Percentiles rank a stretch among this genome's conserved stretches.
Evolutionary conservation across 805 yeast species (phyloP).

Genomic region (Starmerella vaccinii): DNA sequence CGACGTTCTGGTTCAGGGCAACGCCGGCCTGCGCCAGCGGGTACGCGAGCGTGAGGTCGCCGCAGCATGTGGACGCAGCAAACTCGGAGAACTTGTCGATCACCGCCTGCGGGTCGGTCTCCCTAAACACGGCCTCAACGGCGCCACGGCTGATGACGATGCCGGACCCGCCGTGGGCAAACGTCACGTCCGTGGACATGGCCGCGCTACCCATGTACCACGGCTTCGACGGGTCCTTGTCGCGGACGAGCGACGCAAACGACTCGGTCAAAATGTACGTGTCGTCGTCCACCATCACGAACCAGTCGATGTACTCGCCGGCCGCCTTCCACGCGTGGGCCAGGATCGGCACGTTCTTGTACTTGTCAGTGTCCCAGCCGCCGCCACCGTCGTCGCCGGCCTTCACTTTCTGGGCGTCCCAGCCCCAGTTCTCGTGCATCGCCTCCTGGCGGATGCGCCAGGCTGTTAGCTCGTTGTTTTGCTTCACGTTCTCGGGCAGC

Average conservation of each 20-base stretch:
- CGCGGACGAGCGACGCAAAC: conserved; percentile 23
- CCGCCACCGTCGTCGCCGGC: conserved; percentile 24
- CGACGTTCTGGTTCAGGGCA: conserved; percentile 13
- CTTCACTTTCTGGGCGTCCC: conserved; percentile 11
- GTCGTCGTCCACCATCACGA: conserved; percentile 32
- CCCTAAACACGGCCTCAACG: conserved; percentile 25
- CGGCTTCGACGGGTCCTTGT: conserved; percentile 24
- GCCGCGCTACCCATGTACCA: neutral
- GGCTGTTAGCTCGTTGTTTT: conserved; percentile 14
- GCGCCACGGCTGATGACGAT: conserved; percentile 30
- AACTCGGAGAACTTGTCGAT: conserved; percentile 23
- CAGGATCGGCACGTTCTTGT: conserved; percentile 5
- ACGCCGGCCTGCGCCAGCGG: conserved; percentile 23
- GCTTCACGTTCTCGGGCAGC: conserved; percentile 18
- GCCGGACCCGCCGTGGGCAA: conserved; percentile 35
- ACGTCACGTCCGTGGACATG: conserved; percentile 16
- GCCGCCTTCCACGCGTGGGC: conserved; percentile 30
- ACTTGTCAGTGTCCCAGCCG: conserved; percentile 17
- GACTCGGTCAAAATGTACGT: conserved; percentile 28
- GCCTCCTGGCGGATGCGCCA: conserved; percentile 27
- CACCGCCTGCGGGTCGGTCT: conserved; percentile 7
- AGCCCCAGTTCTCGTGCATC: conserved; percentile 24
- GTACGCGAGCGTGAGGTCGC: conserved; percentile 30
- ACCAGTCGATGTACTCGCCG: conserved; percentile 30
- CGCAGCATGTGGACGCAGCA: conserved; percentile 28